Conservation (phyloP, 2,329 filamentous ascomycete species). For the Xylariaceae sp. region DNA sequence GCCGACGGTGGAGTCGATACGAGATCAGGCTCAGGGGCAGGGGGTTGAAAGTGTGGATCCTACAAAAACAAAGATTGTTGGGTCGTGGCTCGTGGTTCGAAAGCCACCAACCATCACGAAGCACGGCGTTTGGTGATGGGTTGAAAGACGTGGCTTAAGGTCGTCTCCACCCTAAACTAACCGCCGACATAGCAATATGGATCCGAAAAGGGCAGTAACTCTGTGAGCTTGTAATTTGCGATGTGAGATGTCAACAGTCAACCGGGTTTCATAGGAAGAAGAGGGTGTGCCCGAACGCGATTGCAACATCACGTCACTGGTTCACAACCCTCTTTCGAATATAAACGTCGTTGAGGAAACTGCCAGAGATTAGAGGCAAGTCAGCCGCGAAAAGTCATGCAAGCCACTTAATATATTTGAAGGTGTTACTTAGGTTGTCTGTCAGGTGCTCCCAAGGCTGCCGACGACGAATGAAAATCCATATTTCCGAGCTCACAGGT, state of each 20-base stretch:
- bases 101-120: background rate
- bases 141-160: no score
- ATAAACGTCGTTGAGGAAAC: background rate
- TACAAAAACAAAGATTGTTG: conserved; percentile 16
- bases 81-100: background rate
- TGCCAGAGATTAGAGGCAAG: background rate
- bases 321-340: background rate
- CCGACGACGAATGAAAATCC: background rate
- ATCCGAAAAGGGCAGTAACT: background rate
- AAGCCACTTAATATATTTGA: conserved; percentile 23
- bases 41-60: conserved; percentile 10
- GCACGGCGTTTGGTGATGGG: no score
- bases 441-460: background rate
- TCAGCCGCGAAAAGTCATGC: conserved; percentile 12
- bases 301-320: background rate
- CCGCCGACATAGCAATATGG: background rate
- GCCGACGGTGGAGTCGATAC: conserved; percentile 28
- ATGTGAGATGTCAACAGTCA: background rate
- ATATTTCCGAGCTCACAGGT: background rate
- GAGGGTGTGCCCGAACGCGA: background rate
- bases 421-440: background rate
- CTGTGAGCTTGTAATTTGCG: background rate
- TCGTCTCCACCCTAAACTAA: background rate
- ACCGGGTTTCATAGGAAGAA: background rate
- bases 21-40: conserved; percentile 25